Evolutionary conservation across 108 stramenopile genomes (phyloP).

Genomic region (Skeletonema grethae): DNA sequence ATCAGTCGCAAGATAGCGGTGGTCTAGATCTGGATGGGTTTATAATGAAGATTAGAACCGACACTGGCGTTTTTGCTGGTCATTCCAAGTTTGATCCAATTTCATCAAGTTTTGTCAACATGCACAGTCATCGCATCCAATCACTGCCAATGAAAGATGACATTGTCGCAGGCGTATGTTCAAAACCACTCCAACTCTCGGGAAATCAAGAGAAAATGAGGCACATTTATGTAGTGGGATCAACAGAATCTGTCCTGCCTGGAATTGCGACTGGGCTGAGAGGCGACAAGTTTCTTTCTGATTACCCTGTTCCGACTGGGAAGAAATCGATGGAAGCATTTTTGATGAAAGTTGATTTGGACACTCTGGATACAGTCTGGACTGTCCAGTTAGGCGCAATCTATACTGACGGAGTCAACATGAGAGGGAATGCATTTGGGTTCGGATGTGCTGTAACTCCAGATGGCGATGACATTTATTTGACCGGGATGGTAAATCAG

Average conservation of each 20-base stretch:
- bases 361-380: constrained; percentile 51
- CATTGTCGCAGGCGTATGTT: constrained; percentile 41
- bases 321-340: constrained; percentile 49
- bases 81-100: constrained; percentile 29
- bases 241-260: constrained; percentile 38
- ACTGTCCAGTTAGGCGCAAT: constrained; percentile 51
- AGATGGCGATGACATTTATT: constrained; percentile 58
- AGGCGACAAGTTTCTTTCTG: constrained; percentile 16
- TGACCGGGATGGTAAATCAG: constrained; percentile 60
- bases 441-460: constrained; percentile 64
- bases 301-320: constrained; percentile 17
- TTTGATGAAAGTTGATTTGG: constrained; percentile 53
- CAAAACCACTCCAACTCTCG: constrained; percentile 19
- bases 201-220: constrained; percentile 28
- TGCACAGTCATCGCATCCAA: constrained; percentile 22
- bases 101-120: constrained; percentile 30
- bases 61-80: constrained; percentile 37
- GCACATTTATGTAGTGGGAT: constrained; percentile 56
- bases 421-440: constrained; percentile 47
- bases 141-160: constrained; percentile 32
- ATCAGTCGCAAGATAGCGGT: constrained; percentile 12
- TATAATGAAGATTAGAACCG: constrained; percentile 44
- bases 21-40: constrained; percentile 52
- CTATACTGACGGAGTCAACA: constrained; percentile 3
- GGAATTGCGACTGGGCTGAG: constrained; percentile 14